Evolutionary conservation across 2,329 filamentous ascomycete species (phyloP), one percentile per base, ranked within the genome.

Genomic region (Karstenula rhodostoma): DNA sequence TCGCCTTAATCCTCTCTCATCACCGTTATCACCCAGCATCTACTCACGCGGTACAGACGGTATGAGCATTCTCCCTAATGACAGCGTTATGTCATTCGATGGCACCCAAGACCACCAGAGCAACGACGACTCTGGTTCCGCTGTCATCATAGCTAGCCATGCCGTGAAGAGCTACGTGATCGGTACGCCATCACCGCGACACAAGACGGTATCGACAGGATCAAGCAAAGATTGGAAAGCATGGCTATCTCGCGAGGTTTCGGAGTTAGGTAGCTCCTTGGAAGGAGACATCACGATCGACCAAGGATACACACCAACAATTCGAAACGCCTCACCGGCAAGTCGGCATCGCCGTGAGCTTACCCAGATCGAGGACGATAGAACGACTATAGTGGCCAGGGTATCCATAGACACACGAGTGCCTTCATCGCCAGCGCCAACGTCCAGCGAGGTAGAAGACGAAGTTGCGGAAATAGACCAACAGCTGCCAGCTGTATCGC

Each of bases 171-270:
- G 78, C 55, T 82, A 81, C 59, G 72, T 78, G 15, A 66, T 77
- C 29, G 76, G 76, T 4, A 73, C 73, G 6, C 69, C 73, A 2
- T 70, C 72, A 33, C 70, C 69, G 10, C 59, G 66, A 15, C 67
- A 66, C 6, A 44, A n/a, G 13, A 61, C 56, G 13, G 63, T 64
- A 27, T 73, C 64, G 13, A 63, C 63, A 23, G 73, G 66, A 53
- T 77, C 68, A 17, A 82, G 81, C 64, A 70, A 71, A 32, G 81
- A 83, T 40, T 83, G 81, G 81, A 80, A 78, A 35, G 74, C 74
- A 12, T 83, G 81, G 81, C 66, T 83, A 2, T 80, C 78, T 2
- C 76, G 79, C 53, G 81, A 83, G 61, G 75, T 83, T 25, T 75
- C 74, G 1, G 75, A 77, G 13, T 73, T 81, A 23, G 73, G 73